phyloP scores from a whole-genome alignment of 1,284 basidiomycete genomes.

The Blastosporella zonata region DNA sequence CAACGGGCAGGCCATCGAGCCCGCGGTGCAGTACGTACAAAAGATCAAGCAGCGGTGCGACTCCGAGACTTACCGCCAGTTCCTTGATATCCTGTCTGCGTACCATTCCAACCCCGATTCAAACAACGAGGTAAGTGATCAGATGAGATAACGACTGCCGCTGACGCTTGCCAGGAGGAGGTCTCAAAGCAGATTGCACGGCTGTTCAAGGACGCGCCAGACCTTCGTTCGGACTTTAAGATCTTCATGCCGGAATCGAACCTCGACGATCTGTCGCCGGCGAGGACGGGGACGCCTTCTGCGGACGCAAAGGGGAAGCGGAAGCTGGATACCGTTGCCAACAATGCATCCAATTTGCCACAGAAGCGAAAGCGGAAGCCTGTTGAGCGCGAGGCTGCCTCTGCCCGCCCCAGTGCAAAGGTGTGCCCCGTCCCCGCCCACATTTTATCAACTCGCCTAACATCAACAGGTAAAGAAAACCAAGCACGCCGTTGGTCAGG shows the following conservation, averaged over 20 bases:
- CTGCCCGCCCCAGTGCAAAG: conserved; percentile 21
- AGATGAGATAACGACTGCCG: no score
- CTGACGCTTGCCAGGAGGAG: conserved; percentile 53
- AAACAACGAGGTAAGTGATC: conserved; percentile 71
- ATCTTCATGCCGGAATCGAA: conserved; percentile 82
- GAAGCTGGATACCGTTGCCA: conserved; percentile 34
- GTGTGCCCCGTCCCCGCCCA: no score
- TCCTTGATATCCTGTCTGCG: conserved; percentile 85
- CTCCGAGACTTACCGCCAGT: conserved; percentile 90
- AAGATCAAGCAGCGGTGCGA: conserved; percentile 97
- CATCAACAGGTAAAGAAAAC: conserved; percentile 31
- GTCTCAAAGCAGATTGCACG: conserved; percentile 84
- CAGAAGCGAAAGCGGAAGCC: conserved; percentile 66
- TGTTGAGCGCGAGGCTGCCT: conserved; percentile 37
- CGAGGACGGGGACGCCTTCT: conserved; percentile 22
- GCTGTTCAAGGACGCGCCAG: conserved; percentile 86
- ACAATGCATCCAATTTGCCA: conserved; percentile 37
- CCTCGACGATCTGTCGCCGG: conserved; percentile 40
- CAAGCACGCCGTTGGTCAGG: conserved; percentile 33
- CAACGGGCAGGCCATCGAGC: conserved; percentile 49
- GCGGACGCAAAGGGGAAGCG: conserved; percentile 33
- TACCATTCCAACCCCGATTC: conserved; percentile 52
- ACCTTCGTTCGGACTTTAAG: conserved; percentile 88
- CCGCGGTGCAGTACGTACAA: conserved; percentile 93
- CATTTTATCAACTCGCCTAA: conserved; percentile 7